These are phyloP conservation scores for Yueomyces sp. DNA, from an alignment of 805 yeast species.

Conservation along the genomic window DNA sequence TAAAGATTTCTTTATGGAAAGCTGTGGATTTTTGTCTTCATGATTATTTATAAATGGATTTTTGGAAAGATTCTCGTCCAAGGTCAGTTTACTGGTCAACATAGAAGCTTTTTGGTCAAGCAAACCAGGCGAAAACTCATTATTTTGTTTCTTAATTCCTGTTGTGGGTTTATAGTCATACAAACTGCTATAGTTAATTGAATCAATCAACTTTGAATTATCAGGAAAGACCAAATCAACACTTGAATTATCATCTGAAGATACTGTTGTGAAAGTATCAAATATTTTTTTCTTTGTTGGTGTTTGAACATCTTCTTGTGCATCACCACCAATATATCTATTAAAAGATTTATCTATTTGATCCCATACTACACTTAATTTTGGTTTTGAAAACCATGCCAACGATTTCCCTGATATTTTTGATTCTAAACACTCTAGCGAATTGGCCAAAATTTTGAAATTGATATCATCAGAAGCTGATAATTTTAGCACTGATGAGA, in stretches of 20 bases:
- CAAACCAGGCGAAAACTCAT: too few species aligned
- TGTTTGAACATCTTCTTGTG: slow-evolving; percentile 13
- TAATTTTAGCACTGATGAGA: slow-evolving; percentile 27
- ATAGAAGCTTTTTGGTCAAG: too few species aligned
- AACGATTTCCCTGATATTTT: neutral
- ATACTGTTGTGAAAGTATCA: slow-evolving; percentile 55
- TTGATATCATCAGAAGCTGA: neutral
- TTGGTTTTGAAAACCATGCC: slow-evolving; percentile 56
- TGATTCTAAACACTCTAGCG: neutral
- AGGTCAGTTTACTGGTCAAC: too few species aligned
- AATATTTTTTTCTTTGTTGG: slow-evolving; percentile 40
- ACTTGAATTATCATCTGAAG: slow-evolving; percentile 41
- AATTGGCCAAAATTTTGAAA: neutral
- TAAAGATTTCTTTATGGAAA: too few species aligned
- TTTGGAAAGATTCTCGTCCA: too few species aligned
- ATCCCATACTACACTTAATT: slow-evolving; percentile 77
- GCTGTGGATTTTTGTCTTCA: too few species aligned
- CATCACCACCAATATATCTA: slow-evolving; percentile 81
- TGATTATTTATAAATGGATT: too few species aligned
- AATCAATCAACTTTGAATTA: too few species aligned
- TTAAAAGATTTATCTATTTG: slow-evolving; percentile 69
- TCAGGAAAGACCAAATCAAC: slow-evolving; percentile 18
- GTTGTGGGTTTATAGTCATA: too few species aligned
- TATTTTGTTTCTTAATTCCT: too few species aligned
- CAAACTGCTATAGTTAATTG: too few species aligned